Conservation (phyloP, 208 protist genomes). For the Trypanosoma cruzi region DNA sequence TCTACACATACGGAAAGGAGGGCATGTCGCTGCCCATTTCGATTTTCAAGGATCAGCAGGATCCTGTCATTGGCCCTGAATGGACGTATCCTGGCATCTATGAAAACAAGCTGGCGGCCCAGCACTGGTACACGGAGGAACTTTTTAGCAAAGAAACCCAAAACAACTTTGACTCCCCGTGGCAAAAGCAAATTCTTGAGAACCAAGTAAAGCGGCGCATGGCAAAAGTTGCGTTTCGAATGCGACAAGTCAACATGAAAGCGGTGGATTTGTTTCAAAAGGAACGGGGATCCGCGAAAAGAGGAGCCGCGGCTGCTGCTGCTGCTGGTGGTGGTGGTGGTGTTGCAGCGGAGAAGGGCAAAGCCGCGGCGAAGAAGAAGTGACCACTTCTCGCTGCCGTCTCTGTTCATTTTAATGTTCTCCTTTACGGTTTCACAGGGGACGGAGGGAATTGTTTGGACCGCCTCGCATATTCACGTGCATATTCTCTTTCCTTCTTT, state of each 20-base stretch:
- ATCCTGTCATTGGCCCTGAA: conserved; percentile 89
- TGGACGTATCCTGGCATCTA: conserved; percentile 93
- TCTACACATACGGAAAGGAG: conserved; percentile 93
- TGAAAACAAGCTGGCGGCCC: conserved; percentile 89
- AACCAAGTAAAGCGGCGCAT: conserved; percentile 83
- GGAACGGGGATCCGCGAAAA: conserved; percentile 74
- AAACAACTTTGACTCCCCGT: conserved; percentile 78
- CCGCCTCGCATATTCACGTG: too few relatives aligned
- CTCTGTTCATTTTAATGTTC: background rate
- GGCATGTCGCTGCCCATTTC: conserved; percentile 92
- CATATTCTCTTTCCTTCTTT: too few relatives aligned
- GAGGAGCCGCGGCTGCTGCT: conserved; percentile 42
- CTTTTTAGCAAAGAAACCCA: conserved; percentile 78
- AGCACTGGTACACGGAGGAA: conserved; percentile 84
- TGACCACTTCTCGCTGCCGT: background rate
- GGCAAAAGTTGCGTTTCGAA: conserved; percentile 69
- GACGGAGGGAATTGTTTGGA: too few relatives aligned
- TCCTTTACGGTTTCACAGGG: too few relatives aligned
- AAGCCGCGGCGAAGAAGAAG: conserved; percentile 22
- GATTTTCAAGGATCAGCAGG: conserved; percentile 89
- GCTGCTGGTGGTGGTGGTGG: conserved; percentile 1
- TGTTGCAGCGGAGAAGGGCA: conserved; percentile 18
- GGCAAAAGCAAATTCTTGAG: conserved; percentile 82
- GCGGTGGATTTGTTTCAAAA: conserved; percentile 88
- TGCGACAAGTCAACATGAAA: conserved; percentile 82